phyloP scores from a whole-genome alignment of 768 basidiomycete genomes.

The Amanita muscaria region DNA sequence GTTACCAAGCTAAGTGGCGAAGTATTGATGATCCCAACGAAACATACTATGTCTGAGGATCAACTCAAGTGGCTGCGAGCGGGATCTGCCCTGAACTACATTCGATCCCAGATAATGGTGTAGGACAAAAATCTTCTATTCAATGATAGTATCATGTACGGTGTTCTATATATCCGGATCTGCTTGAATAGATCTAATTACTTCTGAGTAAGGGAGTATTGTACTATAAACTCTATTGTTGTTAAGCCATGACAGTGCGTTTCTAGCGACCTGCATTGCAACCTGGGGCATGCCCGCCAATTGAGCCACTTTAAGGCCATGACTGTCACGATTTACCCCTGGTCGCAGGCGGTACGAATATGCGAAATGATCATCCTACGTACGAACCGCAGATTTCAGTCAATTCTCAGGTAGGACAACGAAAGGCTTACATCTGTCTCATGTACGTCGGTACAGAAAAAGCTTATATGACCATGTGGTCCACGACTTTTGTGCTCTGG shows the following conservation, averaged over 20 bases:
- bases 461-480: conserved; percentile 55
- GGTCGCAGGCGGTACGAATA: conserved; percentile 77
- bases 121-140: background rate
- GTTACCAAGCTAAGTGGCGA: conserved; percentile 63
- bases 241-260: conserved; percentile 36
- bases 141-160: background rate
- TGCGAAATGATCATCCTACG: conserved; percentile 66
- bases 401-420: background rate
- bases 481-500: conserved; percentile 33
- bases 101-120: conserved; percentile 47
- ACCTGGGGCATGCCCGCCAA: conserved; percentile 73
- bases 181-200: conserved; percentile 4
- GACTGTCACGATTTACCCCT: conserved; percentile 86
- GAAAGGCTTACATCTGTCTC: conserved; percentile 54
- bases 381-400: conserved; percentile 1
- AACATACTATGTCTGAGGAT: conserved; percentile 85
- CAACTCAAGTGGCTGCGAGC: conserved; percentile 86
- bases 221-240: conserved; percentile 9
- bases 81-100: conserved; percentile 87
- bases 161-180: background rate
- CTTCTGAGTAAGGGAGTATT: conserved; percentile 1
- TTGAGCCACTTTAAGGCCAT: conserved; percentile 84
- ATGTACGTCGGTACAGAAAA: conserved; percentile 86
- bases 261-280: conserved; percentile 52
- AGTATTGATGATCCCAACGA: conserved; percentile 58